Evolutionary conservation across 768 basidiomycete genomes (phyloP), one percentile per base, ranked within the genome.

Genomic region (Leucosporidium scottii): DNA sequence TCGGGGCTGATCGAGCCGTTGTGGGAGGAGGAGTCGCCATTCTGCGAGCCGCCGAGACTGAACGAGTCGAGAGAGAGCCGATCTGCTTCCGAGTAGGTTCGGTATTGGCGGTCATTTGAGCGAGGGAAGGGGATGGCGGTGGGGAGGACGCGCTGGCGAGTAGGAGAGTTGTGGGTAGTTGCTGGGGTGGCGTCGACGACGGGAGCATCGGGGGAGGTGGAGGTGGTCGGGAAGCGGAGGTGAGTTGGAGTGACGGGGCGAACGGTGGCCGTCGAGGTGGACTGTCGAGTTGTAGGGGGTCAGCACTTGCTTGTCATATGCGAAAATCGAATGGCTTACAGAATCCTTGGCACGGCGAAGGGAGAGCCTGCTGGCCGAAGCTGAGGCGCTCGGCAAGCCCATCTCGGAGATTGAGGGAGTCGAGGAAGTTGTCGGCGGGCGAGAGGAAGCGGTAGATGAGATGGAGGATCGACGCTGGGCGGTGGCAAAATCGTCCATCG

Each of bases 301-400:
- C 34, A 34, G 34, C 34, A 10, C 4, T 34, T 4, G 10, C 34
- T n/a, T n/a, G n/a, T n/a, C n/a, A n/a, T n/a, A n/a, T n/a, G n/a
- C n/a, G n/a, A n/a, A n/a, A n/a, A n/a, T n/a, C n/a, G n/a, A n/a
- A n/a, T n/a, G n/a, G 7, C 62, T 20, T 27, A 64, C 64, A 1
- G 68, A 68, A 17, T 25, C 31, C 66, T 59, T 61, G 23, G 13
- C 31, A 13, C 36, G 66, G 6, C 28, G 61, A 48, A n/a, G 20
- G 47, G 65, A 34, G 61, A 28, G 2, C 55, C 61, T 25, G 27
- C 48, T 31, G 20, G 3, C 5, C 47, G 39, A 12, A 27, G 30
- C 12, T 25, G 28, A 53, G 17, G 20, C 60, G 17, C 54, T 31
- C 5, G 8, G 21, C 20, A 34, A 23, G 17, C 34, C 39, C 54